Percentiles rank a stretch among this genome's conserved stretches.
These are phyloP conservation scores for Pseudocercospora eumusae DNA, from an alignment of 2,329 filamentous ascomycete genomes.

Conservation along the genomic window DNA sequence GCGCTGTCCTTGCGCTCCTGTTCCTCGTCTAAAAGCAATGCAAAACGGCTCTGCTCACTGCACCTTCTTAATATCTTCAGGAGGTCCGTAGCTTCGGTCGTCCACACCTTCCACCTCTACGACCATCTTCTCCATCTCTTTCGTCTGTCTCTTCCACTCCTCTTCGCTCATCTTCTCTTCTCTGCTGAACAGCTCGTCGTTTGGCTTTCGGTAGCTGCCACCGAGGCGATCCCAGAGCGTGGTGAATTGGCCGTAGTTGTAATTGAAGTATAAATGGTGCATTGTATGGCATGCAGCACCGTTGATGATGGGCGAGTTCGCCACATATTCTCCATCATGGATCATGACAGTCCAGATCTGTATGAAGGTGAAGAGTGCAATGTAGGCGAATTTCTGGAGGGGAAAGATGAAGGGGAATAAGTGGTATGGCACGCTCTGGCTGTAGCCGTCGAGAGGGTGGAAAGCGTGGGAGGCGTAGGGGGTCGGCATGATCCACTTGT, in stretches of 20 bases:
- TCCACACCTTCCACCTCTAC: conserved; percentile 68
- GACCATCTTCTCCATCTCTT: conserved; percentile 74
- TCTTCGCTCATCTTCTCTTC: conserved; percentile 81
- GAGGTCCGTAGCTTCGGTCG: conserved; percentile 47
- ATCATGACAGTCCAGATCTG: conserved; percentile 98
- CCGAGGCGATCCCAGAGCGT: conserved; percentile 88
- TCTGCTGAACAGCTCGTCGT: conserved; percentile 78
- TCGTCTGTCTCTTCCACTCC: conserved; percentile 76
- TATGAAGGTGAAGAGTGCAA: conserved; percentile 84
- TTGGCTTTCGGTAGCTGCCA: conserved; percentile 82
- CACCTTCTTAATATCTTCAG: conserved; percentile 41
- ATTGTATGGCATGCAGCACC: conserved; percentile 91
- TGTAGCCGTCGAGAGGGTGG: conserved; percentile 88
- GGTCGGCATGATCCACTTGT: conserved; percentile 99
- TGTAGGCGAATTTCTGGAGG: conserved; percentile 85
- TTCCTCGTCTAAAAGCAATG: conserved; percentile 2
- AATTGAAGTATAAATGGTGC: conserved; percentile 85
- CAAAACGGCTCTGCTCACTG: conserved; percentile 25
- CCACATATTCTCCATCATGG: conserved; percentile 90
- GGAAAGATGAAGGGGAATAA: conserved; percentile 91
- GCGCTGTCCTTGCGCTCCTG: conserved; percentile 1
- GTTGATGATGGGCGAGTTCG: conserved; percentile 88
- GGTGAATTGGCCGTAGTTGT: conserved; percentile 94
- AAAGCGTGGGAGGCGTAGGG: conserved; percentile 92
- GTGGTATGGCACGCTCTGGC: conserved; percentile 88